Base-by-base conservation (phyloP, 169 alveolate genomes). In the Plasmodium malariae region DNA sequence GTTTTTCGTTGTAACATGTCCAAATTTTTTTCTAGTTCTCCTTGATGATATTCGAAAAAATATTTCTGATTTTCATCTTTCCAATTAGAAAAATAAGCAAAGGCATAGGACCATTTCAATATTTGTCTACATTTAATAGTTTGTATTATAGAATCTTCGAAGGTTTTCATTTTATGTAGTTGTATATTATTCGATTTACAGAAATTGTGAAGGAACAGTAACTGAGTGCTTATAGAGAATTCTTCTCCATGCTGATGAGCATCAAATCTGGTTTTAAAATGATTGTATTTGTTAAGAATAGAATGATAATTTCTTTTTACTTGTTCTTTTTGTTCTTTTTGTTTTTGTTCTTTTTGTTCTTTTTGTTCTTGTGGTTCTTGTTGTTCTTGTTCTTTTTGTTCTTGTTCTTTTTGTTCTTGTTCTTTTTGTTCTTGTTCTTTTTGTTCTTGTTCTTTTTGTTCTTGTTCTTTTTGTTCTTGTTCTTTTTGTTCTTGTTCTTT, bases 71-170 rank as follows among this genome's bases (percentile, higher is more conserved):
- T 65, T 2, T 62, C 68, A 30, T 65, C 51, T 30, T 78, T 55
- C 89, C 89, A 78, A 21, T 65, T 55, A 34, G 65, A 49, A 48
- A 78, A 78, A 57, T 78, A 78, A 17, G 89, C 68, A 68, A 34
- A 65, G 28, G 89, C 76, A 55, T 78, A 78, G 19, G 89, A 78
- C 89, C 89, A 78, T 57, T 78, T 78, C 36, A 78, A 69, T 34
- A 78, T 63, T 37, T 78, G 37, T 48, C 89, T 78, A 26, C 76
- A 78, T 32, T 69, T 62, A 30, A 78, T 78, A 9, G 68, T 78
- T 78, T 62, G 89, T 43, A 78, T 78, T 49, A 78, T 62, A 49
- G 89, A 36, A 24, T 78, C 65, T n/a, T 62, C 60, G 32, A 78
- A 78, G 12, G 21, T 49, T 17, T 78, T 17, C 5, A 78, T 40